Base-by-base conservation (phyloP, 345 rosid species). In the Ricinus communis region DNA sequence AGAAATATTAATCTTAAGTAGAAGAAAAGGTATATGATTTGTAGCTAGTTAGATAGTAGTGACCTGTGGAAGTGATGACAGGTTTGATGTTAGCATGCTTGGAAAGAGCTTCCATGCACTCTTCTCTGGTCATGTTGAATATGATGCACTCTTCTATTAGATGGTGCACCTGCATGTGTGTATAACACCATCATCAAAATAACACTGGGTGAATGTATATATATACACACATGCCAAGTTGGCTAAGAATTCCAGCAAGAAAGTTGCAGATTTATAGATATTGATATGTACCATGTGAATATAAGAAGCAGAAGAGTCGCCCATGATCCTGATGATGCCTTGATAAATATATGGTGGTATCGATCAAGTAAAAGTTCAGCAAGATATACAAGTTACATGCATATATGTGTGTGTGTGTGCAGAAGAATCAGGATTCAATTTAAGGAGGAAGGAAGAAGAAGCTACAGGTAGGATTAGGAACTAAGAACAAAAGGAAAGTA, bases 61-160 rank as follows among this genome's bases (percentile, higher is more conserved):
- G n/a, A 91, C 97, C 98, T 64, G 97, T 93, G 53, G 94, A 87
- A 52, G 98, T 93, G 63, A 91, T 77, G 83, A 93, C 74, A n/a
- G 96, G 94, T 53, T 86, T 71, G 81, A 93, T 91, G 72, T 88
- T 74, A 54, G 98, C 98, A 79, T 91, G 93, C 80, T 87, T 90
- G 64, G 89, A 82, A 77, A 93, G 88, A 80, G 97, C 91, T 49
- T 88, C 94, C 89, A 88, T 85, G 92, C 96, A 91, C 83, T 93
- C 97, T 80, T 93, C 96, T 82, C 77, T 93, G 74, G 76, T 82
- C 98, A 93, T 84, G 82, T 87, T 88, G 84, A 91, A 90, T 25
- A 91, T n/a, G 16, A 93, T 77, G 64, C 98, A 93, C 78, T 91
- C 90, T 78, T 93, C 98, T 67, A 93, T 93, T 45, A 93, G 86